Conservation (phyloP, 176 grass and related monocot genomes). For the Thinopyrum elongatum region DNA sequence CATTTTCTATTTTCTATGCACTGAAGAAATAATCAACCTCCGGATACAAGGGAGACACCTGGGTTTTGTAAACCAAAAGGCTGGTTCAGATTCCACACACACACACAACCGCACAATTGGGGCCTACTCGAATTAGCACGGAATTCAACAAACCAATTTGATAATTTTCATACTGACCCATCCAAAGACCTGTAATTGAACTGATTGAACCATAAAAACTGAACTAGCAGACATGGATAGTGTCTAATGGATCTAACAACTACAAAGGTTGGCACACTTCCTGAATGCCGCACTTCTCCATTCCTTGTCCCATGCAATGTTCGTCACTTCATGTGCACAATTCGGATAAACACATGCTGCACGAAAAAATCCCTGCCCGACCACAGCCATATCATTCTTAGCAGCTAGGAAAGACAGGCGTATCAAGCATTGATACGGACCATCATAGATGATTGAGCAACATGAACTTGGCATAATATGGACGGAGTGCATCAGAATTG, state of each 20-base stretch:
- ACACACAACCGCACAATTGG: too few relatives aligned
- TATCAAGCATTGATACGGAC: neutral
- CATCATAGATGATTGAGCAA: too few relatives aligned
- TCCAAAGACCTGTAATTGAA: neutral
- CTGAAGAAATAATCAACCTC: conserved; percentile 10
- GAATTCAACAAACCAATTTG: neutral
- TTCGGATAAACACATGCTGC: neutral
- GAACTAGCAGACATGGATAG: neutral
- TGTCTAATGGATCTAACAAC: neutral
- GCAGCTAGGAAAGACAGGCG: neutral
- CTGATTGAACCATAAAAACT: neutral
- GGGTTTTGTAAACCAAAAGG: neutral
- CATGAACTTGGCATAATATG: neutral
- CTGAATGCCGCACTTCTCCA: neutral
- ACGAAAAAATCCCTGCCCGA: neutral
- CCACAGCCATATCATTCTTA: neutral
- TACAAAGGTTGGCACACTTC: neutral
- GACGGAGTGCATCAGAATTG: neutral
- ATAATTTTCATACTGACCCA: neutral
- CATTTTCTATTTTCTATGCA: neutral
- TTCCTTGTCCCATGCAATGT: neutral
- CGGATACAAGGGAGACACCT: neutral
- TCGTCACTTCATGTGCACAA: neutral
- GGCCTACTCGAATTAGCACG: neutral
- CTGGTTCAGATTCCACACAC: neutral